Conservation (phyloP, 1,284 basidiomycete species). For the Rhodotorula sp. region DNA sequence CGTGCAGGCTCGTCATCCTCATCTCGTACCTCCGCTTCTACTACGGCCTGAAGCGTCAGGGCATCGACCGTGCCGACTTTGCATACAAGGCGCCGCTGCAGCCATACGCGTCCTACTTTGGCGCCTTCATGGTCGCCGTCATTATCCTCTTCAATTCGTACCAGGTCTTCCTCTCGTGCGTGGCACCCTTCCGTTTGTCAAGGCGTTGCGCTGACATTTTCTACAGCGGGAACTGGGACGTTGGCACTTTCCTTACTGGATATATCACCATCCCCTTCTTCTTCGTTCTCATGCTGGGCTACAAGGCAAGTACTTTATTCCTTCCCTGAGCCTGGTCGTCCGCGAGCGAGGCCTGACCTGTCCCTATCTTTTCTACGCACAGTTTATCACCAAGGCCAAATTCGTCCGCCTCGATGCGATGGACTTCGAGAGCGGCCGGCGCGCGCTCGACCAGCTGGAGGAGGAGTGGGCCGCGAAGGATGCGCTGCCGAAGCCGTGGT, state of each 20-base stretch:
- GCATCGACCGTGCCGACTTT: conserved; percentile 60
- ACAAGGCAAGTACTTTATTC: conserved; percentile 6
- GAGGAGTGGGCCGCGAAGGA: conserved; percentile 28
- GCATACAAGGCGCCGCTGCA: conserved; percentile 58
- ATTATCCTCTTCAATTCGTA: conserved; percentile 33
- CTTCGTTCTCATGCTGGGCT: conserved; percentile 25
- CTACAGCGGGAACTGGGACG: conserved; percentile 10
- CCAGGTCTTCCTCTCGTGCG: conserved; percentile 30
- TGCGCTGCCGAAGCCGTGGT: conserved; percentile 9
- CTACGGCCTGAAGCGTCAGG: conserved; percentile 63
- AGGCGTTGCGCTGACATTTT: neutral
- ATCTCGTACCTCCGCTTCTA: conserved; percentile 73
- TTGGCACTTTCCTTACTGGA: conserved; percentile 21
- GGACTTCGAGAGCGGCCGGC: conserved; percentile 25
- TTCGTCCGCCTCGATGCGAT: conserved; percentile 32
- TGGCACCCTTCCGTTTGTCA: neutral
- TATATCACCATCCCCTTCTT: conserved; percentile 32
- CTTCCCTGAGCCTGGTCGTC: too few relatives aligned
- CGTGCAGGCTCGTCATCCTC: conserved; percentile 58
- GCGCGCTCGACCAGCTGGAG: conserved; percentile 38
- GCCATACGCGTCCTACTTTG: conserved; percentile 48
- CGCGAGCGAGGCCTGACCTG: rapidly evolving
- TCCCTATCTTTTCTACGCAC: neutral
- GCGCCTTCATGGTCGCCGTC: conserved; percentile 17
- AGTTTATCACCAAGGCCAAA: conserved; percentile 19